These are phyloP conservation scores for Pyrenula aspistea DNA, from an alignment of 495 filamentous ascomycete species.

Conservation along the genomic window DNA sequence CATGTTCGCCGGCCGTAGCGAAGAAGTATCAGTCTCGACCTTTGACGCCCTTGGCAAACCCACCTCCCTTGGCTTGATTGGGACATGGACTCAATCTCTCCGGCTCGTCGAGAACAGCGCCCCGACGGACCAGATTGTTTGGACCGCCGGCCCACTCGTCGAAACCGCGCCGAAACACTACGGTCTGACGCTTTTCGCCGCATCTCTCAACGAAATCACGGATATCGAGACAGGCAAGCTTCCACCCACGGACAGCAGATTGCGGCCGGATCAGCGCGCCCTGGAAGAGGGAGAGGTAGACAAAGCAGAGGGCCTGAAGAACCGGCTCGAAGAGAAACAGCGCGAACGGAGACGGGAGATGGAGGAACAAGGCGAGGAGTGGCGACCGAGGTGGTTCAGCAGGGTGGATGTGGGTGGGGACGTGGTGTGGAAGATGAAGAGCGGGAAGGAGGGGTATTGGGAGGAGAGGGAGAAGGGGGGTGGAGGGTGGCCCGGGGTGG, in stretches of 20 bases:
- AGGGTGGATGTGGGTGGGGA: constrained; percentile 48
- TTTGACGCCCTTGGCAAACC: constrained; percentile 51
- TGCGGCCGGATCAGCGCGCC: constrained; percentile 87
- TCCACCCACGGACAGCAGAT: constrained; percentile 67
- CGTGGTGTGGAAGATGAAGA: constrained; percentile 69
- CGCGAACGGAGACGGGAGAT: constrained; percentile 58
- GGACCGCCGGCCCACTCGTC: constrained; percentile 66
- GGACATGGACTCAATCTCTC: constrained; percentile 76
- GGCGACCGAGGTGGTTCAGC: constrained; percentile 75
- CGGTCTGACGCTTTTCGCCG: constrained; percentile 79
- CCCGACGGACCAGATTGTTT: constrained; percentile 49
- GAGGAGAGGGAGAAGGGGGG: constrained; percentile 64
- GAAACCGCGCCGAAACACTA: constrained; percentile 65
- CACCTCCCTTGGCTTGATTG: constrained; percentile 49
- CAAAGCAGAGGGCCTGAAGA: constrained; percentile 72
- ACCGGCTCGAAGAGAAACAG: constrained; percentile 74
- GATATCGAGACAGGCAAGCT: constrained; percentile 57
- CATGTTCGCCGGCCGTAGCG: constrained; percentile 90
- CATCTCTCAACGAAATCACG: constrained; percentile 79
- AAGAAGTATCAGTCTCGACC: constrained; percentile 70
- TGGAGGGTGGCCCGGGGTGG: constrained; percentile 57
- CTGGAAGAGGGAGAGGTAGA: constrained; percentile 75
- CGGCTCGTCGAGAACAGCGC: constrained; percentile 46
- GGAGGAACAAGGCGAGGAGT: constrained; percentile 58
- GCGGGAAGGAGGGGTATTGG: constrained; percentile 82